Conservation (phyloP, 2,329 filamentous ascomycete species). For the Emydomyces testavorans region DNA sequence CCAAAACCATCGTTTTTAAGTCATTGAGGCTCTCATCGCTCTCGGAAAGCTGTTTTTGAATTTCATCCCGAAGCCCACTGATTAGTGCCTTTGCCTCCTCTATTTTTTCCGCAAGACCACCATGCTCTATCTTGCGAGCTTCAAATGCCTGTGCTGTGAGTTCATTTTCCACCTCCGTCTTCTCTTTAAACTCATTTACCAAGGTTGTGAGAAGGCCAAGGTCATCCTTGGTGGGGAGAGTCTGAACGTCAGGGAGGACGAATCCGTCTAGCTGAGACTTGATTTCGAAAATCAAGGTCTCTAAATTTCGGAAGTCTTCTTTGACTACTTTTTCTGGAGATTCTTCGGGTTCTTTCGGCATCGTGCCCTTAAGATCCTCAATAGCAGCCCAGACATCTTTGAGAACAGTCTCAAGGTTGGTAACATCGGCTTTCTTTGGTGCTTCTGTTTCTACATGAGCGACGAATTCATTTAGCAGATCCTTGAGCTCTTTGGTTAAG, state of each 20-base stretch:
- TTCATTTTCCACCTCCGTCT: conserved; percentile 52
- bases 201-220: conserved; percentile 57
- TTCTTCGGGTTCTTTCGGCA: conserved; percentile 37
- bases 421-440: conserved; percentile 67
- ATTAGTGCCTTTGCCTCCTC: conserved; percentile 66
- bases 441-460: conserved; percentile 55
- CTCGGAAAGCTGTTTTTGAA: conserved; percentile 66
- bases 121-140: conserved; percentile 72
- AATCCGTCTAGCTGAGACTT: conserved; percentile 67
- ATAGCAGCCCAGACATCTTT: conserved; percentile 64
- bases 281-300: conserved; percentile 71
- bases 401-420: conserved; percentile 61
- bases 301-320: conserved; percentile 68
- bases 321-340: conserved; percentile 59
- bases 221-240: conserved; percentile 65
- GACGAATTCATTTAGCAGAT: conserved; percentile 55
- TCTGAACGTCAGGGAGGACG: conserved; percentile 56
- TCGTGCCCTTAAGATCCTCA: conserved; percentile 52
- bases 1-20: conserved; percentile 51
- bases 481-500: conserved; percentile 63
- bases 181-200: conserved; percentile 49
- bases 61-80: conserved; percentile 63
- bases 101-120: conserved; percentile 64
- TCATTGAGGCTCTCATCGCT: conserved; percentile 52
- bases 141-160: conserved; percentile 69